Evolutionary conservation across 805 yeast species (phyloP), one percentile per base, ranked within the genome.

Genomic region (Lipomyces mesembrius): DNA sequence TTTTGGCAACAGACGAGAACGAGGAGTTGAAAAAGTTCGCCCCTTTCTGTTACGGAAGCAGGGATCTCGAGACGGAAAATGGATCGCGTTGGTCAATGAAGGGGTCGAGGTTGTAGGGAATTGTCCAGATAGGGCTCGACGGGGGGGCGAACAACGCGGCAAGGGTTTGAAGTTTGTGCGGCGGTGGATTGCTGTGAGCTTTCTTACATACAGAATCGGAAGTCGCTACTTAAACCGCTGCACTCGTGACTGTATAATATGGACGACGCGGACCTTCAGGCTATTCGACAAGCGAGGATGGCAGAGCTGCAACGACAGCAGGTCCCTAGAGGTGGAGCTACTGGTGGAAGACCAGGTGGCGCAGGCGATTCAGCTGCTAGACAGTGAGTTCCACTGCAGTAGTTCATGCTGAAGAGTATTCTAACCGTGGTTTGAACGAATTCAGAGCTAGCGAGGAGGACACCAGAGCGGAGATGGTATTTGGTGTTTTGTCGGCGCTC

Each of bases 231-330:
- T 37, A 37, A 37, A 8, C 32, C n/a, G 20, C 32, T 11, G 58
- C 43, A 37, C 43, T 17, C 43, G 43, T 37, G 43, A 37, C 43
- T 37, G 6, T 37, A 37, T 8, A 63, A 35, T 14, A 92, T 92
- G 97, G 97, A 91, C 74, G 94, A 92, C 76, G 79, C 87, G 27
- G 99, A 94, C 78, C 81, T 94, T 66, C 87, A 88, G 72, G 97
- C 97, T 39, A 90, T 94, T 70, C 85, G 98, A 73, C 92, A 91
- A 57, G 98, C 98, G n/a, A 85, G 98, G 72, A 79, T 94, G 73
- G 88, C 89, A 29, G 97, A 94, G 78, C 81, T 94, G 69, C 96
- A 90, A 76, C 82, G 84, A 68, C 76, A 74, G 63, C 75, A 73
- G 17, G 71, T 68, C 32, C 55, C 67, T 11, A 63, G 61, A 22